Percentiles rank a stretch among this genome's conserved stretches.
These are phyloP conservation scores for Euphrasia confusa DNA, from an alignment of 257 asterid species.

Conservation along the genomic window DNA sequence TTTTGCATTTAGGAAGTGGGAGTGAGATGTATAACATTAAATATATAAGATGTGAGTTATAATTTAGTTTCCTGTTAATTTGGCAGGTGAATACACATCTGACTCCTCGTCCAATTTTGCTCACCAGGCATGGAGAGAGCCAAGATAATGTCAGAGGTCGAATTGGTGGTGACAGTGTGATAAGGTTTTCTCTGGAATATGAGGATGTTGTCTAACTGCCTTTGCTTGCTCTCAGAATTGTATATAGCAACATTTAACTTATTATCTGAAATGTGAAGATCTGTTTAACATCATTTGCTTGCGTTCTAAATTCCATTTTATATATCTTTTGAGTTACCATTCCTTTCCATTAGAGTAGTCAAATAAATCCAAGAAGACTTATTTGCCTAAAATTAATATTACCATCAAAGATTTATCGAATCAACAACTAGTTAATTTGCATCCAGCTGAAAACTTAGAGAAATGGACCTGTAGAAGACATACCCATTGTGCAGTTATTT, in stretches of 20 bases:
- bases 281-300: constrained; percentile 14
- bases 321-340: background rate
- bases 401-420: background rate
- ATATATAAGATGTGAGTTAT: constrained; percentile 18
- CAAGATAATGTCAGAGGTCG: constrained; percentile 89
- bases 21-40: background rate
- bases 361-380: constrained; percentile 9
- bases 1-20: background rate
- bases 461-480: background rate
- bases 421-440: constrained; percentile 5
- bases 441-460: constrained; percentile 7
- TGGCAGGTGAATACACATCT: constrained; percentile 92
- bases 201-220: constrained; percentile 14
- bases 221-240: constrained; percentile 11
- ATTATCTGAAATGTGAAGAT: constrained; percentile 11
- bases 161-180: constrained; percentile 91
- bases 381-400: constrained; percentile 9
- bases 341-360: constrained; percentile 3
- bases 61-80: background rate
- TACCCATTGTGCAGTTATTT: constrained; percentile 6
- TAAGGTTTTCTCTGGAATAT: constrained; percentile 50
- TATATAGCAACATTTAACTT: constrained; percentile 3
- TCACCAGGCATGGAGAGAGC: constrained; percentile 99
- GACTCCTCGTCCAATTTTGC: constrained; percentile 97
- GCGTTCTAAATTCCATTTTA: background rate